Evolutionary conservation across 2,329 filamentous ascomycete genomes (phyloP), one percentile per base, ranked within the genome.

Genomic region (Daldinia sp.): DNA sequence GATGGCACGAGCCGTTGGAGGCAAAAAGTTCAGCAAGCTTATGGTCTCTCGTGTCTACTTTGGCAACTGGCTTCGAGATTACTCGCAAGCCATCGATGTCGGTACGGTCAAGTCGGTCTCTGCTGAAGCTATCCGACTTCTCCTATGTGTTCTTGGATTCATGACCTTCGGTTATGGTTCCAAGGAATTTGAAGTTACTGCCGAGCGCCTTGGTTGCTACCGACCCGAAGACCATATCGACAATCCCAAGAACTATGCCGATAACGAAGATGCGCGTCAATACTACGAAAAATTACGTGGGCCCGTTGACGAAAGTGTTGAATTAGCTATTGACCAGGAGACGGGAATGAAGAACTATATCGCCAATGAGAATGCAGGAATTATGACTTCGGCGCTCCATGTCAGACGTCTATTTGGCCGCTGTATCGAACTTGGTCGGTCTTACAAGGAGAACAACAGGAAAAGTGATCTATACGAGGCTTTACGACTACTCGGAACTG

Each of bases 341-440:
- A 90, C 89, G 4, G 91, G 90, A 70, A 83, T 96, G 79, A 98
- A 98, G 81, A 95, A 94, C 76, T 97, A 97, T 78, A 97, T 97
- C 77, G 93, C 94, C 35, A 93, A 93, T 66, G 94, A 97, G 76
- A 81, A 86, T 51, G 79, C 85, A 60, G 86, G 87, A 45, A 95
- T 96, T 75, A 91, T 91, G 78, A 96, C 91, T 43, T 96, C 92
- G 49, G 90, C 93, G 59, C 82, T 83, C 48, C 87, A 96, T 72
- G 86, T 97, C 63, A 87, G 91, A 54, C 83, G 85, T 65, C 86
- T 96, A 1, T 92, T 97, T 67, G 78, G 82, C 45, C 82, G 85
- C 64, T 92, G 87, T 71, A 93, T 97, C 70, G 84, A 94, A 71
- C 86, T 95, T n/a, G 94, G 88, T 41, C 90, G 92, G 62, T 84